Base-by-base conservation (phyloP, 2,329 filamentous ascomycete species). In the Monosporascus sp. region DNA sequence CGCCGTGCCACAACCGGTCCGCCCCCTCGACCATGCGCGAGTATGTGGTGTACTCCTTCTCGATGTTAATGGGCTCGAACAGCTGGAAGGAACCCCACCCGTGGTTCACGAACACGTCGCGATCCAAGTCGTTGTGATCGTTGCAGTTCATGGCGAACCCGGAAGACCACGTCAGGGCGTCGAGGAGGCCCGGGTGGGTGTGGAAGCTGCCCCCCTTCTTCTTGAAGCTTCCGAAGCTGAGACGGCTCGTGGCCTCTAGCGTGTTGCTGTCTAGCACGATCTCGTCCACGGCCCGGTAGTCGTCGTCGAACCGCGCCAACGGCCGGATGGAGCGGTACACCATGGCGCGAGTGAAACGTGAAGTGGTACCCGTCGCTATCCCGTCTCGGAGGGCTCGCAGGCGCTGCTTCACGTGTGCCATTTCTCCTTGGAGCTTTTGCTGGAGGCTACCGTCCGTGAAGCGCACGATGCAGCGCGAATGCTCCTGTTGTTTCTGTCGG, bases 291-390 rank as follows among this genome's bases (percentile, higher is more conserved):
- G 56, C 59, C 2, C 58, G 51, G 55, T 65, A 69, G 35, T 67
- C 65, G 17, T 56, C 49, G 41, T 66, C 57, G 52, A 67, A 69
- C 3, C 52, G 48, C 3, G 65, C 66, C 9, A 69, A 54, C 3
- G 63, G 57, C 2, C 63, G 51, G 43, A 69, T 62, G 9, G 54
- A 46, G 2, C 60, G 54, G 51, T 69, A 69, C 1, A 54, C 58
- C 62, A 66, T 65, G 18, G 80, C 75, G 15, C 78, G 76, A 56
- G 81, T 79, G 56, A 83, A 65, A 7, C 60, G 56, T 11, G 53
- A 53, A 17, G 60, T 59, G 3, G 18, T 39, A 4, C 54, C 60
- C 2, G 49, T 49, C 6, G 27, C 49, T 38, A 63, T 56, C 14
- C 58, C 57, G 5, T 57, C 47, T 14, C 56, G 55, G 7, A 64